These are phyloP conservation scores for Cladosporium sphaerospermum DNA, from an alignment of 2,329 filamentous ascomycete species.

Conservation along the genomic window DNA sequence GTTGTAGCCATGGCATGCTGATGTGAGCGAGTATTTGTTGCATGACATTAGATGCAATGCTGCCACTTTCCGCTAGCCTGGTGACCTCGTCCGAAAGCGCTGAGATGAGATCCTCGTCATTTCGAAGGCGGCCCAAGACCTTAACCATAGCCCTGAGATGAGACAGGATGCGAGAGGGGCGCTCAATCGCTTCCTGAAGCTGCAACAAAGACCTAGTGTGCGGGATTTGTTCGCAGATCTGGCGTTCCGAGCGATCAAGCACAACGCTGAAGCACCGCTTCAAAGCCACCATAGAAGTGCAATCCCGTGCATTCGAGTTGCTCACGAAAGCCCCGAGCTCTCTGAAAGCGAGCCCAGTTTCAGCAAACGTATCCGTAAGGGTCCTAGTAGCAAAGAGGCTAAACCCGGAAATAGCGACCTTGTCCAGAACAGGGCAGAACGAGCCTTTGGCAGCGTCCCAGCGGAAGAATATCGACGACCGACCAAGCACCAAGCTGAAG, in stretches of 20 bases:
- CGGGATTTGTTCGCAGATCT: constrained; percentile 28
- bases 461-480: constrained; percentile 64
- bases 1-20: constrained; percentile 24
- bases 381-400: constrained; percentile 47
- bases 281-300: constrained; percentile 37
- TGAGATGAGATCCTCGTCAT: constrained; percentile 23
- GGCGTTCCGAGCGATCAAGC: constrained; percentile 36
- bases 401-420: constrained; percentile 45
- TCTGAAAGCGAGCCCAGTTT: constrained; percentile 29
- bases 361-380: constrained; percentile 42
- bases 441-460: constrained; percentile 49
- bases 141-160: constrained; percentile 14
- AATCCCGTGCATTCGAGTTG: constrained; percentile 11
- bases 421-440: constrained; percentile 45
- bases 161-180: constrained; percentile 32
- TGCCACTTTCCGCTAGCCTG: constrained; percentile 13
- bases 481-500: constrained; percentile 61
- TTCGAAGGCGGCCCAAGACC: constrained; percentile 3
- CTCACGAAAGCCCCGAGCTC: constrained; percentile 14
- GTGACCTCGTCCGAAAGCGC: constrained; percentile 18
- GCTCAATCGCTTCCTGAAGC: constrained; percentile 34
- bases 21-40: constrained; percentile 18
- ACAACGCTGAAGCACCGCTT: constrained; percentile 35
- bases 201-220: constrained; percentile 34
- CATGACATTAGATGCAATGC: constrained; percentile 14